These are phyloP conservation scores for Penicillium silybi DNA, from an alignment of 495 filamentous ascomycete genomes.

Conservation along the genomic window DNA sequence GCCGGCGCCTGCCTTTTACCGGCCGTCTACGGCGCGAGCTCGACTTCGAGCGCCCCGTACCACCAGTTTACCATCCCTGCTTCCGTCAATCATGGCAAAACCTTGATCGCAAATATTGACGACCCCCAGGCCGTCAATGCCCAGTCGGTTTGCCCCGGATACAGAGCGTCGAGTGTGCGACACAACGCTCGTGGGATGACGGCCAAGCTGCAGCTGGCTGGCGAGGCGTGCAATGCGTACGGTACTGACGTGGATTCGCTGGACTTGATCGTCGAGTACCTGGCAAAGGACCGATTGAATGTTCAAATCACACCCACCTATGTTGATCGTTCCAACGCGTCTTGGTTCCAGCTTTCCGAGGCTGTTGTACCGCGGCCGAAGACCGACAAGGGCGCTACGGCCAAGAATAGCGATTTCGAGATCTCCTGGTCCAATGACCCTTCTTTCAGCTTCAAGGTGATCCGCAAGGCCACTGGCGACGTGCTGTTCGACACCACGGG, in stretches of 20 bases:
- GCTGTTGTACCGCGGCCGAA: constrained; percentile 57
- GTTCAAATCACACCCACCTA: constrained; percentile 57
- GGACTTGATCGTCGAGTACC: constrained; percentile 53
- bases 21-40: constrained; percentile 24
- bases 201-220: constrained; percentile 52
- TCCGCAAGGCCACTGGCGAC: constrained; percentile 53
- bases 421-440: constrained; percentile 58
- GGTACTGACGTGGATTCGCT: constrained; percentile 57
- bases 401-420: constrained; percentile 45
- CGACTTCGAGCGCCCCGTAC: constrained; percentile 12
- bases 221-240: constrained; percentile 57
- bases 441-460: constrained; percentile 56
- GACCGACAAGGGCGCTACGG: constrained; percentile 33
- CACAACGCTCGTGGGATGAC: constrained; percentile 43
- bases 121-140: constrained; percentile 69
- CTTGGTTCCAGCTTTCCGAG: constrained; percentile 65
- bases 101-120: constrained; percentile 62
- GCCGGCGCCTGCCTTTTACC: constrained; percentile 26
- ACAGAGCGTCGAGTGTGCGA: constrained; percentile 51
- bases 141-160: constrained; percentile 65
- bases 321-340: constrained; percentile 58
- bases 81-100: constrained; percentile 50
- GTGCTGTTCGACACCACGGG: constrained; percentile 55
- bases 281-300: constrained; percentile 49
- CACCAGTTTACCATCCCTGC: constrained; percentile 56